Conservation (phyloP, 2,329 filamentous ascomycete genomes). For the Botryotinia calthae region DNA sequence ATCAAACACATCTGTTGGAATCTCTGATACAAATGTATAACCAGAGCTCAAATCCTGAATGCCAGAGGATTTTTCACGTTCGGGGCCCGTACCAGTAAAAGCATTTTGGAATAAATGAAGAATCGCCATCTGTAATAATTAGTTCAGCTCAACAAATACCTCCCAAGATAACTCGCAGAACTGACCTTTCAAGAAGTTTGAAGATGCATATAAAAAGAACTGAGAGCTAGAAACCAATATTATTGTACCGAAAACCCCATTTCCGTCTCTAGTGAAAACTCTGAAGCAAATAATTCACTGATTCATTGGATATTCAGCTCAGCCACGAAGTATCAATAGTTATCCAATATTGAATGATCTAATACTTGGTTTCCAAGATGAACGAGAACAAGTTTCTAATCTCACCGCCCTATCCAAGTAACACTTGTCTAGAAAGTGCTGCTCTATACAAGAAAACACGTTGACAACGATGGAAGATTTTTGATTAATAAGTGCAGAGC, state of each 20-base stretch:
- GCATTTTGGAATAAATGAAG: background rate
- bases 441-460: no score
- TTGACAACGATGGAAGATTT: no score
- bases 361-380: background rate
- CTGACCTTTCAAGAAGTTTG: background rate
- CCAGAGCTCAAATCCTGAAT: background rate
- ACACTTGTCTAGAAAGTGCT: fast-evolving
- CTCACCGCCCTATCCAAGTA: fast-evolving
- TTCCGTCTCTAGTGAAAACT: background rate
- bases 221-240: background rate
- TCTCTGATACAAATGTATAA: background rate
- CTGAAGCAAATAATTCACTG: background rate
- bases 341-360: background rate
- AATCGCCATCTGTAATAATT: background rate
- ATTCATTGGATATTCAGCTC: background rate
- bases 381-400: background rate
- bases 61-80: background rate
- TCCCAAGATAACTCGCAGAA: background rate
- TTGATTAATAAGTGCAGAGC: no score
- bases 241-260: background rate
- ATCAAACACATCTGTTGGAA: background rate
- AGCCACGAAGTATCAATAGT: background rate
- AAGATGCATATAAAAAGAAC: background rate
- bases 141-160: background rate
- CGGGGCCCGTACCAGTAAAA: background rate